Conservation (phyloP, 352 stramenopile genomes). For the Pythium dissimile region DNA sequence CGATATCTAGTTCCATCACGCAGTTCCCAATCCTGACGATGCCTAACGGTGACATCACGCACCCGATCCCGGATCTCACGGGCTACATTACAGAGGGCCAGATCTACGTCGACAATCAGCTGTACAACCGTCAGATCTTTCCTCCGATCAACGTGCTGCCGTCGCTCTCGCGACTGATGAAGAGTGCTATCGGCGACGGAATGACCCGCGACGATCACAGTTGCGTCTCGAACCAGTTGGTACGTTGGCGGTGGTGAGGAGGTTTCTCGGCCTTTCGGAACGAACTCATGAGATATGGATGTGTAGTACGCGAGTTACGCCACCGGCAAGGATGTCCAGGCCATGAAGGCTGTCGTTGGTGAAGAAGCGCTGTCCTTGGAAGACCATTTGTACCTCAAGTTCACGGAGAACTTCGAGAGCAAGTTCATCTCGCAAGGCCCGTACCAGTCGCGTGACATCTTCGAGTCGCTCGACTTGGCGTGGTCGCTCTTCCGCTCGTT, state of each 20-base stretch:
- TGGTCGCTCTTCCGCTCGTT: slow-evolving; percentile 99
- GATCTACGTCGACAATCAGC: slow-evolving; percentile 97
- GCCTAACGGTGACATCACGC: slow-evolving; percentile 99
- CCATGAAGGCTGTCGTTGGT: slow-evolving; percentile 99
- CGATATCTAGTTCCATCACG: slow-evolving; percentile 90
- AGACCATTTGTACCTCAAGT: slow-evolving; percentile 99
- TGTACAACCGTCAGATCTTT: slow-evolving; percentile 99
- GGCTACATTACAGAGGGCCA: slow-evolving; percentile 99
- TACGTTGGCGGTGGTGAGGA: slow-evolving; percentile 52
- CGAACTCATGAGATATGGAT: neutral
- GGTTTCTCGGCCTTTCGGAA: too few relatives aligned
- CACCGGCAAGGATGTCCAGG: slow-evolving; percentile 97
- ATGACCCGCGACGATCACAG: slow-evolving; percentile 99
- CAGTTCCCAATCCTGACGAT: slow-evolving; percentile 99
- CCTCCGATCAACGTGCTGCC: slow-evolving; percentile 99
- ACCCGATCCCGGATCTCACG: slow-evolving; percentile 99
- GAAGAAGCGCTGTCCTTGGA: slow-evolving; percentile 99
- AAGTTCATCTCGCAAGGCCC: slow-evolving; percentile 98
- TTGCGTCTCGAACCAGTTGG: slow-evolving; percentile 98
- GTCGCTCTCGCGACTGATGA: slow-evolving; percentile 99
- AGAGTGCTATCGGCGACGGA: slow-evolving; percentile 98
- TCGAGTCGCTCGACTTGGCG: slow-evolving; percentile 97
- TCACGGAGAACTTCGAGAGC: slow-evolving; percentile 98
- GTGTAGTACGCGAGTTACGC: slow-evolving; percentile 80
- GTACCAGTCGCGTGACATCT: slow-evolving; percentile 98